Evolutionary conservation across 257 asterid species (phyloP).

Genomic region (Fraxinus americana): DNA sequence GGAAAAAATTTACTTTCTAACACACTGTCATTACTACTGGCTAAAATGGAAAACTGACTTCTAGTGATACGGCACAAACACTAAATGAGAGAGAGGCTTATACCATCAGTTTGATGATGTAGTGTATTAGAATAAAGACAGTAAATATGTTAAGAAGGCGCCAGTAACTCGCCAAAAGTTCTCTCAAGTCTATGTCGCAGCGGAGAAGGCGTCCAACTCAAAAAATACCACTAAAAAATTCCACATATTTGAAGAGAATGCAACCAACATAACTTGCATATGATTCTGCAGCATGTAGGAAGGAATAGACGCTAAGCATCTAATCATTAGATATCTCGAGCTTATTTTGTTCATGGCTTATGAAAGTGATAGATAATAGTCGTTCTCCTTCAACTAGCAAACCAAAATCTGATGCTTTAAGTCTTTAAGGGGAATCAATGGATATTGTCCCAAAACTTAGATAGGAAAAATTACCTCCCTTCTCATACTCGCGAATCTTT

Average conservation of each 20-base stretch:
- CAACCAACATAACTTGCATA: background rate
- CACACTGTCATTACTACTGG: background rate
- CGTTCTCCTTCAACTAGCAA: background rate
- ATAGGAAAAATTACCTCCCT: conserved; percentile 13
- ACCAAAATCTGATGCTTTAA: conserved; percentile 1
- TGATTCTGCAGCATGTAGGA: conserved; percentile 2
- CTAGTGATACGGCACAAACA: background rate
- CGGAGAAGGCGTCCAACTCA: background rate
- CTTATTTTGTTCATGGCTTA: conserved; percentile 1
- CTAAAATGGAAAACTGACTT: conserved; percentile 7
- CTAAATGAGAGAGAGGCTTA: background rate
- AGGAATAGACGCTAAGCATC: background rate
- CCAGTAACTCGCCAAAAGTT: background rate
- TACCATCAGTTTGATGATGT: background rate
- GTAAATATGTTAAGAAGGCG: conserved; percentile 3
- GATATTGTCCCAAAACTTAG: conserved; percentile 3
- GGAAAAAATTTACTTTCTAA: background rate
- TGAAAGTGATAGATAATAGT: background rate
- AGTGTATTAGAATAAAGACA: background rate
- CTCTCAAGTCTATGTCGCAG: conserved; percentile 4
- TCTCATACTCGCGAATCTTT: conserved; percentile 3
- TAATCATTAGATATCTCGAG: background rate
- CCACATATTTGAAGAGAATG: background rate
- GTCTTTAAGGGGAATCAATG: conserved; percentile 8
- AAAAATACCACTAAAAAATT: background rate